Evolutionary conservation across 257 asterid species (phyloP).

Genomic region (Rauvolfia tetraphylla): DNA sequence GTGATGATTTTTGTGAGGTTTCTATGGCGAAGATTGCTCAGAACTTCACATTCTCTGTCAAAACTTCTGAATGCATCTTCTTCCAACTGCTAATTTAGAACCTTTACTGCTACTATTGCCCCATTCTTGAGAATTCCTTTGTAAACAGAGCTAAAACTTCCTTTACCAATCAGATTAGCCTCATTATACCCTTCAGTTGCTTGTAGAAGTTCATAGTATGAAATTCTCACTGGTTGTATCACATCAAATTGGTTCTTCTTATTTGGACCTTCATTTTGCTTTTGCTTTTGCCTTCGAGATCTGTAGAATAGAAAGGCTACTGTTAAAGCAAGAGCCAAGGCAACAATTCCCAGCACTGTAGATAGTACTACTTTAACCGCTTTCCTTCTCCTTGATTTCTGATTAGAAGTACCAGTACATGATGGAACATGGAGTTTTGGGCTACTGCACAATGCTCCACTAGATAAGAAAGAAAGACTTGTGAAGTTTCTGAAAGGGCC

Average conservation of each 20-base stretch:
- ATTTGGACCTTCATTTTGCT: not conserved
- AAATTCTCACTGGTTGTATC: not conserved
- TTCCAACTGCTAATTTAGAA: not conserved
- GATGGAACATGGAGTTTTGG: not conserved
- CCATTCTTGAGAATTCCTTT: not conserved
- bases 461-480: not conserved
- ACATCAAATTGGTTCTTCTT: not conserved
- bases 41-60: not conserved
- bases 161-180: not conserved
- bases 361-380: not conserved
- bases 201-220: not conserved
- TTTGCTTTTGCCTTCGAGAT: not conserved
- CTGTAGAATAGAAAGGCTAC: not conserved
- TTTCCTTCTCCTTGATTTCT: not conserved
- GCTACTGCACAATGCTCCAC: not conserved
- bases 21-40: not conserved
- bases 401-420: not conserved
- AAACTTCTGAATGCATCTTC: not conserved
- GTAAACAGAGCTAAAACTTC: not conserved
- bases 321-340: not conserved
- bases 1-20: not conserved
- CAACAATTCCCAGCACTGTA: not conserved
- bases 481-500: slow-evolving; percentile 4
- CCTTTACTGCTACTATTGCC: not conserved
- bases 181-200: not conserved